Percentiles rank a stretch among this genome's conserved stretches.
These are phyloP conservation scores for Fomitopsis pinicola DNA, from an alignment of 1,284 basidiomycete genomes.

Conservation along the genomic window DNA sequence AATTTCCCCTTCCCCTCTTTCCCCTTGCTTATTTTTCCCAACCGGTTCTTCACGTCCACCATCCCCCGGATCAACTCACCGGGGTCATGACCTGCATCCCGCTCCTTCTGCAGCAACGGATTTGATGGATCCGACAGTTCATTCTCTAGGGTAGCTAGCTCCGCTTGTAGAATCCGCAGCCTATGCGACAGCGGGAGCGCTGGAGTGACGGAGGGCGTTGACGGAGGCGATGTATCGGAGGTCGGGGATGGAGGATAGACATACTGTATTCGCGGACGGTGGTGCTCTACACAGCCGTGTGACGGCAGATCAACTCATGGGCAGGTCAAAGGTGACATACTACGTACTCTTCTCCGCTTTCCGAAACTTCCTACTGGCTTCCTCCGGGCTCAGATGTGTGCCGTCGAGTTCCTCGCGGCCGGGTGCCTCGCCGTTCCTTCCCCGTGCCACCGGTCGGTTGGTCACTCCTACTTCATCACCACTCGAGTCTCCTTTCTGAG, in stretches of 20 bases:
- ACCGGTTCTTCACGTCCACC: constrained; percentile 63
- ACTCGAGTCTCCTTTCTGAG: constrained; percentile 55
- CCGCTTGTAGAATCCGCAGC: constrained; percentile 56
- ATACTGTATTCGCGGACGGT: constrained; percentile 51
- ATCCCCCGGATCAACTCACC: constrained; percentile 73
- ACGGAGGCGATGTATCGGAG: constrained; percentile 28
- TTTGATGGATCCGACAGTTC: constrained; percentile 70
- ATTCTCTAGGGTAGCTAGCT: constrained; percentile 59
- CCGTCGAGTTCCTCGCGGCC: constrained; percentile 48
- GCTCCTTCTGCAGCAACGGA: constrained; percentile 50
- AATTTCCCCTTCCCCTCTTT: constrained; percentile 63
- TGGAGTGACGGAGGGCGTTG: constrained; percentile 19
- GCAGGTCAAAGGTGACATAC: background rate
- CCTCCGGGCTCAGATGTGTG: constrained; percentile 46
- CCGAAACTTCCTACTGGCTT: constrained; percentile 62
- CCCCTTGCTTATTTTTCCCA: constrained; percentile 62
- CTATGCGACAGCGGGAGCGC: constrained; percentile 52
- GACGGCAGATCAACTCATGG: background rate
- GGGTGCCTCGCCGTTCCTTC: constrained; percentile 30
- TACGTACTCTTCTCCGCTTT: constrained; percentile 58
- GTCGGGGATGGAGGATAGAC: constrained; percentile 65
- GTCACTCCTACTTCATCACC: constrained; percentile 55
- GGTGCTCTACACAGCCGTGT: constrained; percentile 30
- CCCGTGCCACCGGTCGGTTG: constrained; percentile 31
- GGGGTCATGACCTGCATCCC: constrained; percentile 58